These are phyloP conservation scores for Thraustochytrium sp. DNA, from an alignment of 352 stramenopile species.

Conservation along the genomic window DNA sequence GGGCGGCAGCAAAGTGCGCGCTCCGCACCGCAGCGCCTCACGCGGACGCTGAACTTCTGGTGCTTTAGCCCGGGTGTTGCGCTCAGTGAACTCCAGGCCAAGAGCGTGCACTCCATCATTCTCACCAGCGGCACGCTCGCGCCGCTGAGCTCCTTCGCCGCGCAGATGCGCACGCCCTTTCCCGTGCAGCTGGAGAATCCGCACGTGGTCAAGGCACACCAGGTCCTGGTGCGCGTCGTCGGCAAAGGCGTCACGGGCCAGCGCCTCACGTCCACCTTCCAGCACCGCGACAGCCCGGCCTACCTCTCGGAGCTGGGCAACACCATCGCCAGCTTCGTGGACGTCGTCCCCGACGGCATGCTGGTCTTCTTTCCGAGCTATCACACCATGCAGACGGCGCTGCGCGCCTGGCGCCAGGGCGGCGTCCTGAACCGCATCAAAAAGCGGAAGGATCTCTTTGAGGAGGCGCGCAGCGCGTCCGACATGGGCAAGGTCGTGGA, in stretches of 20 bases:
- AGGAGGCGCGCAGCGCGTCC: background rate
- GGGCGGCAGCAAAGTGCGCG: constrained; percentile 26
- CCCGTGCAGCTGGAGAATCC: constrained; percentile 91
- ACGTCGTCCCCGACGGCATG: constrained; percentile 89
- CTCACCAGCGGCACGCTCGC: constrained; percentile 93
- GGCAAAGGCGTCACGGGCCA: constrained; percentile 85
- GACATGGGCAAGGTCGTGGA: constrained; percentile 23
- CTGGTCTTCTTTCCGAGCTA: constrained; percentile 99
- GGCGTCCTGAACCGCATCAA: constrained; percentile 28
- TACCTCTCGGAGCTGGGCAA: constrained; percentile 93
- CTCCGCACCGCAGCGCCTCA: constrained; percentile 35
- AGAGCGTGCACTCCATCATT: constrained; percentile 73
- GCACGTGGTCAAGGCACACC: constrained; percentile 86
- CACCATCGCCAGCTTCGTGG: constrained; percentile 86
- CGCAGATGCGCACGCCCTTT: constrained; percentile 93
- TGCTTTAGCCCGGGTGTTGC: constrained; percentile 94
- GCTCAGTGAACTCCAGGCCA: constrained; percentile 85
- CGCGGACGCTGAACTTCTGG: constrained; percentile 92
- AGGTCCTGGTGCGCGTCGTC: constrained; percentile 82
- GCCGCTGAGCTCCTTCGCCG: constrained; percentile 87
- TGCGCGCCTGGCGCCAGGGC: constrained; percentile 63
- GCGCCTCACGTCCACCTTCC: constrained; percentile 87
- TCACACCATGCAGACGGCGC: constrained; percentile 79
- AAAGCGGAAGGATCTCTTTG: constrained; percentile 39
- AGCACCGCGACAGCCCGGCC: constrained; percentile 77